Conservation (phyloP, 805 yeast species). For the Yamadazyma olivae region DNA sequence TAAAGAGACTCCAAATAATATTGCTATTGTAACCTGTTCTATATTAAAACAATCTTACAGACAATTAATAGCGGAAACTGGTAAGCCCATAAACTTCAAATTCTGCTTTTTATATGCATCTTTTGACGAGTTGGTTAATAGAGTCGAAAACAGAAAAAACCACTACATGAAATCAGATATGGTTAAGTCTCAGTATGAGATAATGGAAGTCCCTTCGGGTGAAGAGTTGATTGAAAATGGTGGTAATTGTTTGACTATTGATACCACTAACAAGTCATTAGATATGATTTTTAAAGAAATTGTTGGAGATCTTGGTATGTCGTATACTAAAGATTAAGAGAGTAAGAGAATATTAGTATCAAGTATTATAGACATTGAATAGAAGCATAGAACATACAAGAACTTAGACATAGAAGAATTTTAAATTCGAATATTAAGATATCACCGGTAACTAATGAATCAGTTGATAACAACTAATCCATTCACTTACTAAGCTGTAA, state of each 20-base stretch:
- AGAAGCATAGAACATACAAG: no score
- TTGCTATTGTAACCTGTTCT: conserved; percentile 75
- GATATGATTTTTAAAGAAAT: conserved; percentile 23
- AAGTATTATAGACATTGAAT: no score
- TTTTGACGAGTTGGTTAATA: conserved; percentile 52
- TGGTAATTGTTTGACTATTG: conserved; percentile 33
- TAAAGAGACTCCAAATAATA: conserved; percentile 16
- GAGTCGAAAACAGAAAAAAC: conserved; percentile 63
- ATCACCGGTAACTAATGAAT: no score
- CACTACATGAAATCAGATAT: conserved; percentile 88
- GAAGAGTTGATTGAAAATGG: conserved; percentile 35
- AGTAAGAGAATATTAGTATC: no score
- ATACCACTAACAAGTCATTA: conserved; percentile 30
- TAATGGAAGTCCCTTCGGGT: conserved; percentile 65
- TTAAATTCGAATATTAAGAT: no score
- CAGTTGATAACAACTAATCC: no score
- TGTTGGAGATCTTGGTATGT: conserved; percentile 2
- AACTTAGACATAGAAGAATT: no score
- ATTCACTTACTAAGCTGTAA: no score
- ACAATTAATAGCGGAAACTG: conserved; percentile 47
- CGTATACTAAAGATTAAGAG: background rate
- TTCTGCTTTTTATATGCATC: conserved; percentile 69
- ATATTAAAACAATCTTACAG: conserved; percentile 77
- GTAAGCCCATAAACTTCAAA: conserved; percentile 35
- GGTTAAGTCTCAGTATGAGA: conserved; percentile 76